Percentiles rank a stretch among this genome's conserved stretches.
Evolutionary conservation across 352 stramenopile species (phyloP).

Genomic region (Peronosclerospora sorghi): DNA sequence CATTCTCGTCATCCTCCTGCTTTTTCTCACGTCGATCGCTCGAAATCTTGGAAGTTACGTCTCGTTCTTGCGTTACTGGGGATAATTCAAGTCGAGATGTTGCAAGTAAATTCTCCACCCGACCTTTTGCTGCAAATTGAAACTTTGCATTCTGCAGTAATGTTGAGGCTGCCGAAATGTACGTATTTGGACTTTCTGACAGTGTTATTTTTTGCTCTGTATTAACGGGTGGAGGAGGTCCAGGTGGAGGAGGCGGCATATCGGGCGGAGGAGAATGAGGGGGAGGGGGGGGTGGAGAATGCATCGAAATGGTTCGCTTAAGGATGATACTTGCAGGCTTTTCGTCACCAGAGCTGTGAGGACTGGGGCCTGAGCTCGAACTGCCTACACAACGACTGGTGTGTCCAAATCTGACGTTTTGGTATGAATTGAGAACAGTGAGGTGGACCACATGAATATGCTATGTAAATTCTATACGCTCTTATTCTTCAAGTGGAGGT

Average conservation of each 20-base stretch:
- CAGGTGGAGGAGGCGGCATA: conserved; percentile 20
- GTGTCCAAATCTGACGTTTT: conserved; percentile 11
- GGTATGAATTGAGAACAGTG: background rate
- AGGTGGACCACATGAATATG: background rate
- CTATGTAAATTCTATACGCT: background rate
- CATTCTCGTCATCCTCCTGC: conserved; percentile 21
- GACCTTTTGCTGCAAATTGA: conserved; percentile 1
- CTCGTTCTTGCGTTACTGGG: conserved; percentile 4
- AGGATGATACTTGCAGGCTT: conserved; percentile 17
- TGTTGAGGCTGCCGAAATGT: conserved; percentile 11
- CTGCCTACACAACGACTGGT: conserved; percentile 21
- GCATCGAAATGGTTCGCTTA: conserved; percentile 7
- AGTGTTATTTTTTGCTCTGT: conserved; percentile 16
- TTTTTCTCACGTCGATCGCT: conserved; percentile 15
- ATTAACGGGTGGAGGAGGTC: conserved; percentile 15
- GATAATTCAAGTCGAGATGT: conserved; percentile 3
- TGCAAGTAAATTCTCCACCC: background rate
- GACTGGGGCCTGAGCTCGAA: conserved; percentile 26
- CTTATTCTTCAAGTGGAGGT: conserved; percentile 21
- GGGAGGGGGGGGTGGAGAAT: conserved; percentile 19
- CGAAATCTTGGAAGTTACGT: conserved; percentile 2
- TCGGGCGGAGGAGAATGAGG: conserved; percentile 17
- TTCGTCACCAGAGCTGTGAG: conserved; percentile 34
- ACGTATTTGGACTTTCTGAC: conserved; percentile 5
- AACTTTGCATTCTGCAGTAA: conserved; percentile 1